Evolutionary conservation across 225 moss, liverwort and hornwort species (phyloP).

Genomic region (Physcomitrellopsis africana): DNA sequence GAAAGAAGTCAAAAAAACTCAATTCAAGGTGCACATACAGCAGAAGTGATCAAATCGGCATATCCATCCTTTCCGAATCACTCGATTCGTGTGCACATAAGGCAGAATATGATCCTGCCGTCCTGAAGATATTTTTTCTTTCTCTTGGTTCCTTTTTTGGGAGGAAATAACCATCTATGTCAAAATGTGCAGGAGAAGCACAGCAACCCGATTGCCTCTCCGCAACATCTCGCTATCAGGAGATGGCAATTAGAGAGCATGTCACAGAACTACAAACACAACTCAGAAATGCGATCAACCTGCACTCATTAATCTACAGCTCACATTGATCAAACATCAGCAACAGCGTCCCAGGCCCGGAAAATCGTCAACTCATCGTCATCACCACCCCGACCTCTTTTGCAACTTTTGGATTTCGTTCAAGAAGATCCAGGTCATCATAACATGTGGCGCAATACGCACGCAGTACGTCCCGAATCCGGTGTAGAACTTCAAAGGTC

Average conservation of each 20-base stretch:
- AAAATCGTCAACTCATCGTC: slow-evolving; percentile 28
- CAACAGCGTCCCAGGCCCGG: slow-evolving; percentile 34
- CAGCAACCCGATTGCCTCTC: slow-evolving; percentile 19
- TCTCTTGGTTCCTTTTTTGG: too few species aligned
- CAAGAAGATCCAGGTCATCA: slow-evolving; percentile 99
- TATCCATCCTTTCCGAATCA: too few species aligned
- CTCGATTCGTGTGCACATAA: too few species aligned
- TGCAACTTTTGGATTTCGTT: slow-evolving; percentile 93
- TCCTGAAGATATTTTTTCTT: too few species aligned
- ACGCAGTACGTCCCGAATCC: slow-evolving; percentile 97
- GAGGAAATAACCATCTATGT: too few species aligned
- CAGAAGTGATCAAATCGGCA: too few species aligned
- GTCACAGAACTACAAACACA: slow-evolving; percentile 35
- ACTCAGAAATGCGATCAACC: slow-evolving; percentile 28
- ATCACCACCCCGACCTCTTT: slow-evolving; percentile 66
- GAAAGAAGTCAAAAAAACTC: too few species aligned
- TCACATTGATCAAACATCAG: slow-evolving; percentile 45
- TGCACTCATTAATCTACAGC: slow-evolving; percentile 32
- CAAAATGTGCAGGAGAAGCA: slow-evolving; percentile 29
- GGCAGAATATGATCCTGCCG: too few species aligned
- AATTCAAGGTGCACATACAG: too few species aligned
- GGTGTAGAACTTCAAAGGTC: slow-evolving; percentile 87
- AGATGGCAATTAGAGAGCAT: slow-evolving; percentile 5
- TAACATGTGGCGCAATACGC: slow-evolving; percentile 97
- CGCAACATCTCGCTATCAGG: slow-evolving; percentile 11